A percentile compares a stretch with the other conserved stretches of the same genome.
Evolutionary conservation across 2,329 filamentous ascomycete genomes (phyloP).

Genomic region (Tolypocladium album): DNA sequence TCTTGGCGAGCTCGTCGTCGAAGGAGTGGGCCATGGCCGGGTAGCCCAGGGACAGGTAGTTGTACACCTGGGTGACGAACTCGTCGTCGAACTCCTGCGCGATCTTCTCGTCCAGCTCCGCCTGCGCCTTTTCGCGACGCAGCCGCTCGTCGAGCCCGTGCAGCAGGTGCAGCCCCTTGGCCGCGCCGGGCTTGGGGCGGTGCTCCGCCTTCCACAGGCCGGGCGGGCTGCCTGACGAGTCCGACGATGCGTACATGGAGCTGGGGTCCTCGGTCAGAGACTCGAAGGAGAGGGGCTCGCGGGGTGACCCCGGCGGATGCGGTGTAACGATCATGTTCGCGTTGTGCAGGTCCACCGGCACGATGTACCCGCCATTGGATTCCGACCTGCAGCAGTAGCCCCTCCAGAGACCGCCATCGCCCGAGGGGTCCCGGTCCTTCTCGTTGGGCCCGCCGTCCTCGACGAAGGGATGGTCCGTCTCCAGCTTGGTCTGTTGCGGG

Average conservation of each 20-base stretch:
- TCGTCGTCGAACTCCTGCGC: constrained; percentile 63
- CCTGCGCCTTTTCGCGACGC: constrained; percentile 35
- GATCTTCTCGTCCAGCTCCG: constrained; percentile 43
- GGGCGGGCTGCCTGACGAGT: constrained; percentile 8
- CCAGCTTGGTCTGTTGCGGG: constrained; percentile 74
- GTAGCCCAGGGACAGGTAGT: constrained; percentile 89
- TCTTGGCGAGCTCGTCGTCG: constrained; percentile 76
- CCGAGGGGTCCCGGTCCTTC: constrained; percentile 43
- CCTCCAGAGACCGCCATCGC: constrained; percentile 61
- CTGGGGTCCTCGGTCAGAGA: constrained; percentile 29
- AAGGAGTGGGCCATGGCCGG: constrained; percentile 74
- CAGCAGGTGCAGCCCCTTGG: constrained; percentile 37
- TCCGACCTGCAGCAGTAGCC: constrained; percentile 50
- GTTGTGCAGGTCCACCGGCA: constrained; percentile 31
- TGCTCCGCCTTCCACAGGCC: constrained; percentile 11
- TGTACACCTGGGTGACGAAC: constrained; percentile 93
- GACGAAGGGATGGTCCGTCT: constrained; percentile 59
- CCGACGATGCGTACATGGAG: constrained; percentile 13
- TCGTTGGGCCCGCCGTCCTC: constrained; percentile 33
- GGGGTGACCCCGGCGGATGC: constrained; percentile 26
- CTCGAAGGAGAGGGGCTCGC: constrained; percentile 33
- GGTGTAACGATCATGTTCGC: constrained; percentile 42
- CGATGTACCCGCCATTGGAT: constrained; percentile 24
- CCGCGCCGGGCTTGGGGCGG: constrained; percentile 18
- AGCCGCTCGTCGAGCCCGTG: constrained; percentile 41